phyloP scores from a whole-genome alignment of 441 rosid genomes.

The Populus hybrid region DNA sequence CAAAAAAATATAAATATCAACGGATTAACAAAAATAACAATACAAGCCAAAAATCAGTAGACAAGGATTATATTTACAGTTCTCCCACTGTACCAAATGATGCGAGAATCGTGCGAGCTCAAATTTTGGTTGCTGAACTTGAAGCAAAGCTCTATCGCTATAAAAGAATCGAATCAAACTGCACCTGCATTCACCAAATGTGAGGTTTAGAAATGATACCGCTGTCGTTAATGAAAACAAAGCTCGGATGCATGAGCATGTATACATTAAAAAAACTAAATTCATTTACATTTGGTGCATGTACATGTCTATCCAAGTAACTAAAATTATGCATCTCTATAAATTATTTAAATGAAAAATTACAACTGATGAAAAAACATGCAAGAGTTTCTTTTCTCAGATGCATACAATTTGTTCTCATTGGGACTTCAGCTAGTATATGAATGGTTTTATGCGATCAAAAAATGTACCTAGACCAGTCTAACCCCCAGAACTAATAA shows the following conservation, averaged over 20 bases:
- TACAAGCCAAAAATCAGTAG: background rate
- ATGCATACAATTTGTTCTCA: no score
- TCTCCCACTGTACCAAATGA: conserved; percentile 25
- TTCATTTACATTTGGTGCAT: background rate
- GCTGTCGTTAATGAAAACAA: background rate
- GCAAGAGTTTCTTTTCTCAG: no score
- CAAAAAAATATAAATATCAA: background rate
- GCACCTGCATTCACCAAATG: conserved; percentile 28
- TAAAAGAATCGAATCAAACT: conserved; percentile 16
- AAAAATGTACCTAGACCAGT: no score
- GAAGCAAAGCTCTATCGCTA: conserved; percentile 14
- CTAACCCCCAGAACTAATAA: no score
- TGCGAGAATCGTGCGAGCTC: conserved; percentile 11
- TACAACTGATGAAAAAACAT: no score
- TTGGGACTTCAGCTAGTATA: no score
- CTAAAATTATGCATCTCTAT: no score
- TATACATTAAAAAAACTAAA: background rate
- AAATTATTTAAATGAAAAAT: no score
- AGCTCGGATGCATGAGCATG: background rate
- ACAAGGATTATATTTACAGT: conserved; percentile 28
- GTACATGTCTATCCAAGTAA: no score
- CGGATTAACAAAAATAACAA: conserved; percentile 8
- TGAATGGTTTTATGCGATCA: no score
- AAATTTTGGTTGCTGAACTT: conserved; percentile 8
- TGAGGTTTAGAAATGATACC: background rate